A percentile compares a stretch with the other conserved stretches of the same genome.
phyloP scores from a whole-genome alignment of 2,329 filamentous ascomycete genomes.

The Phialophora chinensis region DNA sequence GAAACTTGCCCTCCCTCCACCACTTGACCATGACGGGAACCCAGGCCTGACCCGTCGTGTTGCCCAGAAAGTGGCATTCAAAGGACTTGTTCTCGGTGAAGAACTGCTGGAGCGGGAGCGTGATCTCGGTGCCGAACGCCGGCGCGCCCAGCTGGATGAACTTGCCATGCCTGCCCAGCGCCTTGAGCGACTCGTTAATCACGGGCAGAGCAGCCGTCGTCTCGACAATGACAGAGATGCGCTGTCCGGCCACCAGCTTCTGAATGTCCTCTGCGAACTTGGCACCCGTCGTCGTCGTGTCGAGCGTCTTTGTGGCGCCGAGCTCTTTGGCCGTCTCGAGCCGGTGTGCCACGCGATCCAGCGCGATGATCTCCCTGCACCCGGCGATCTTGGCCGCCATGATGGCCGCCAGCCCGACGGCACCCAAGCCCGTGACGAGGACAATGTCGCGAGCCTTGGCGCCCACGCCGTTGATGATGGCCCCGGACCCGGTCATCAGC shows the following conservation, averaged over 20 bases:
- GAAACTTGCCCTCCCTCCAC: slow-evolving; percentile 56
- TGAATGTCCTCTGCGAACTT: slow-evolving; percentile 46
- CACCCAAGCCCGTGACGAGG: slow-evolving; percentile 54
- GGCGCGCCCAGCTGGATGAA: slow-evolving; percentile 59
- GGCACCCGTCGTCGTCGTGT: slow-evolving; percentile 40
- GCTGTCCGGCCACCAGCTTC: slow-evolving; percentile 47
- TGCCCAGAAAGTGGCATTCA: slow-evolving; percentile 57
- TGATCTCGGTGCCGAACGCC: slow-evolving; percentile 51
- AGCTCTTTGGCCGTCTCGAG: slow-evolving; percentile 50
- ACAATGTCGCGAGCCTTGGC: slow-evolving; percentile 47
- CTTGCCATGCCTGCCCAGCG: slow-evolving; percentile 54
- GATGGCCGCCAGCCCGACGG: slow-evolving; percentile 55
- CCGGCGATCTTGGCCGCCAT: slow-evolving; percentile 56
- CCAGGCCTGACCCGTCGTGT: slow-evolving; percentile 49
- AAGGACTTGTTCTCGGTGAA: slow-evolving; percentile 57
- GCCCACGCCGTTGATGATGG: slow-evolving; percentile 50
- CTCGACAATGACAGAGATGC: slow-evolving; percentile 56
- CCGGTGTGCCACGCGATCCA: slow-evolving; percentile 48
- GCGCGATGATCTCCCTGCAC: slow-evolving; percentile 49
- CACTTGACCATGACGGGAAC: slow-evolving; percentile 58
- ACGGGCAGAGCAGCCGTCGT: slow-evolving; percentile 56
- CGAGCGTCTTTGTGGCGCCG: slow-evolving; percentile 47
- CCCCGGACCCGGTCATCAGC: slow-evolving; percentile 49
- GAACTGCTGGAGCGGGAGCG: slow-evolving; percentile 48
- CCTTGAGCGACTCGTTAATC: slow-evolving; percentile 52